phyloP scores from a whole-genome alignment of 441 rosid species.

The Metrosideros polymorpha region DNA sequence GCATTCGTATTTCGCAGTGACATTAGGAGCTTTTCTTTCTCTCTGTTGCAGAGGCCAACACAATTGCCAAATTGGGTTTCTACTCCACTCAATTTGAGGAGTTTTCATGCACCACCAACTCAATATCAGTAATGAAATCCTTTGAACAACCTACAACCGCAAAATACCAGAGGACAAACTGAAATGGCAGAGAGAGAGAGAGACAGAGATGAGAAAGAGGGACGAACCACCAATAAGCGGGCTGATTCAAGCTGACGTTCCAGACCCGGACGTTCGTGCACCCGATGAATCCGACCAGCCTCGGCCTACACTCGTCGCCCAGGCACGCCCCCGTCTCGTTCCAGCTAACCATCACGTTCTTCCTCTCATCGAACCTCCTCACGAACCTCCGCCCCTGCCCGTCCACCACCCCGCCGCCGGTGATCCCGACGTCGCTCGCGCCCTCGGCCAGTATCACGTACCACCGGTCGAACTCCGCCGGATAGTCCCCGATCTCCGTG shows the following conservation, averaged over 20 bases:
- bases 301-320: conserved; percentile 81
- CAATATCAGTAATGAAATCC: not conserved
- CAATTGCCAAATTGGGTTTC: not conserved
- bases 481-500: conserved; percentile 50
- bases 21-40: not conserved
- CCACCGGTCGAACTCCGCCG: conserved; percentile 46
- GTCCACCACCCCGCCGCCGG: conserved; percentile 72
- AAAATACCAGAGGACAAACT: too few species aligned
- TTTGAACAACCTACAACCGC: not conserved
- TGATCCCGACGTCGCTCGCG: conserved; percentile 64
- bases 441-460: conserved; percentile 75
- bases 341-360: conserved; percentile 94
- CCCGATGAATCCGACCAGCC: conserved; percentile 61
- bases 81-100: not conserved
- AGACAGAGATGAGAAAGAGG: not conserved
- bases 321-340: conserved; percentile 59
- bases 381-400: conserved; percentile 77
- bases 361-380: conserved; percentile 39
- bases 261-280: conserved; percentile 49
- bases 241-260: conserved; percentile 47
- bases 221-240: conserved; percentile 91
- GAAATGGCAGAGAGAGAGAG: not conserved
- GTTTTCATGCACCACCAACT: not conserved
- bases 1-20: not conserved
- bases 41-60: not conserved